A percentile compares a stretch with the other conserved stretches of the same genome.
These are phyloP conservation scores for Gossypium longicalyx DNA, from an alignment of 345 rosid genomes.

Conservation along the genomic window DNA sequence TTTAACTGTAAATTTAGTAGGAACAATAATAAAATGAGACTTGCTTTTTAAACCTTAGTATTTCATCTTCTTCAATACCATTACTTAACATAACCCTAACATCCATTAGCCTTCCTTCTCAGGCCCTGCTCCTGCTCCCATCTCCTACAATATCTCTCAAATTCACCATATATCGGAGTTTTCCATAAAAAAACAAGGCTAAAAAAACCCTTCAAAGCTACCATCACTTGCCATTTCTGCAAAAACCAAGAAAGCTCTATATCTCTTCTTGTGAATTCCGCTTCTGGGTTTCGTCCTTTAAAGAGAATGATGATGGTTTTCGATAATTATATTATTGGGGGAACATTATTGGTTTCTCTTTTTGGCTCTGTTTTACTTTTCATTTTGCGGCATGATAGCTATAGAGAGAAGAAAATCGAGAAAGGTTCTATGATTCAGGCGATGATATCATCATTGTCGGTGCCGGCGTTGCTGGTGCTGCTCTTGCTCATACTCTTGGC, in stretches of 20 bases:
- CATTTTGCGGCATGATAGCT: slow-evolving; percentile 25
- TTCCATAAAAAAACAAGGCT: not conserved
- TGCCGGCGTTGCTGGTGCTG: slow-evolving; percentile 85
- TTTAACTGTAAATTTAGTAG: not conserved
- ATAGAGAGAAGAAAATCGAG: slow-evolving; percentile 5
- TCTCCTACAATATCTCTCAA: not conserved
- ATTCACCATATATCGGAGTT: not conserved
- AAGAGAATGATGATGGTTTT: not conserved
- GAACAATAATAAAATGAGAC: not conserved
- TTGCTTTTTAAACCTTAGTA: not conserved
- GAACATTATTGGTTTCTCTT: slow-evolving; percentile 29
- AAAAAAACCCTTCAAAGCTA: not conserved
- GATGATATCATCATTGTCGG: slow-evolving; percentile 75
- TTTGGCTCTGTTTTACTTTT: slow-evolving; percentile 24
- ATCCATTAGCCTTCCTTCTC: not conserved
- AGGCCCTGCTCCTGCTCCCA: not conserved
- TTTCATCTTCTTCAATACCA: not conserved
- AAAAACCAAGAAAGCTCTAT: not conserved
- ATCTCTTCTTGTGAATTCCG: not conserved
- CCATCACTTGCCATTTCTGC: not conserved
- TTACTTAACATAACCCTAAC: not conserved
- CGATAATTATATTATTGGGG: slow-evolving; percentile 23
- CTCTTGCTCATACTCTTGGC: slow-evolving; percentile 77
- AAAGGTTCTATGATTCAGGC: no score
- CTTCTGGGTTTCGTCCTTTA: no score